Evolutionary conservation across 371 early-diverging fungal species (phyloP).

Genomic region (Mortierella sp.): DNA sequence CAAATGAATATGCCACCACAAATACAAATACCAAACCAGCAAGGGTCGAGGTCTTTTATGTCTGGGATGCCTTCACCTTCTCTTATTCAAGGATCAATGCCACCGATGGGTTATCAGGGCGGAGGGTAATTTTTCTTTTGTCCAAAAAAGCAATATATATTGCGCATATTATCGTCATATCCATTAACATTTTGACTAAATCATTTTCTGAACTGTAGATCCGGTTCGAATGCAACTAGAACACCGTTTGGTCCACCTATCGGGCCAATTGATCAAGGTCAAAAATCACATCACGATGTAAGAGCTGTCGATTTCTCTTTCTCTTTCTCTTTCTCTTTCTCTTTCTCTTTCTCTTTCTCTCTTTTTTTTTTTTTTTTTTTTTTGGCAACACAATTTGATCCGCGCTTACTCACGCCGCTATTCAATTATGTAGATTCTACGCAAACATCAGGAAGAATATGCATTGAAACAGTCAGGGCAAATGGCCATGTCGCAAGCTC

Average conservation of each 20-base stretch:
- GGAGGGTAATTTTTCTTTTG: slow-evolving; percentile 10
- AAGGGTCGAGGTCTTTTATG: slow-evolving; percentile 35
- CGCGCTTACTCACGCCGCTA: slow-evolving; percentile 1
- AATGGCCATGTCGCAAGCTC: slow-evolving; percentile 32
- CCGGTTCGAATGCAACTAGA: slow-evolving; percentile 15
- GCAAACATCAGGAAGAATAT: slow-evolving; percentile 53
- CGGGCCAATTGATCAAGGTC: slow-evolving; percentile 30
- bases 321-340: no score
- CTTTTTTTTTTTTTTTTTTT: no score
- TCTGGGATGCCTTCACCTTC: slow-evolving; percentile 55
- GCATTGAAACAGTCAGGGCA: slow-evolving; percentile 28
- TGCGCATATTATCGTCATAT: background rate
- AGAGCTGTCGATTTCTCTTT: background rate
- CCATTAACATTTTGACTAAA: background rate
- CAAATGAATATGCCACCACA: slow-evolving; percentile 36
- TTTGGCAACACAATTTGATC: slow-evolving; percentile 5
- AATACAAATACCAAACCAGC: slow-evolving; percentile 35
- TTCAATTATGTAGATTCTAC: slow-evolving; percentile 33
- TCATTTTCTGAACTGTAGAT: background rate
- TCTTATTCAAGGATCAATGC: slow-evolving; percentile 34
- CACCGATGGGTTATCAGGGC: slow-evolving; percentile 43
- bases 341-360: no score
- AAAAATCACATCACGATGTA: slow-evolving; percentile 54
- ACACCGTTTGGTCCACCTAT: slow-evolving; percentile 51
- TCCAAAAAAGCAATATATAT: background rate